Conservation (phyloP, 179 eudicot genomes). For the Silene coronaria region DNA sequence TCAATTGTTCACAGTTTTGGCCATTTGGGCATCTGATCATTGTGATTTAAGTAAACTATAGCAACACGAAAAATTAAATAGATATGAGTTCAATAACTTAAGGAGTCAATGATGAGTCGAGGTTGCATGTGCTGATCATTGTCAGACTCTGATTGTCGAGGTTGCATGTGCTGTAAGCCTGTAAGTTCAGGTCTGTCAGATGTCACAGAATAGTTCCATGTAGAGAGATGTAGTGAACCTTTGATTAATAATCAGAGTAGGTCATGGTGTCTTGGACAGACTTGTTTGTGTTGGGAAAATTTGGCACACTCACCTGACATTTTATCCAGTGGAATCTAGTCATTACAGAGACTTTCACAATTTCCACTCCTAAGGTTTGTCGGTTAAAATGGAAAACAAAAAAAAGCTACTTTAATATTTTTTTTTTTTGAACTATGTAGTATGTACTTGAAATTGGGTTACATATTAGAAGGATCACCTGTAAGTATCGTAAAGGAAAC, state of each 20-base stretch:
- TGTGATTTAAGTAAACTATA: background rate
- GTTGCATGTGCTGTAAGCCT: constrained; percentile 12
- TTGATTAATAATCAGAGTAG: constrained; percentile 13
- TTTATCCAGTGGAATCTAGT: constrained; percentile 2
- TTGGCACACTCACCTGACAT: constrained; percentile 1
- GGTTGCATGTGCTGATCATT: constrained; percentile 9
- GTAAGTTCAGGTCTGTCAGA: constrained; percentile 23
- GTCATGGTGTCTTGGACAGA: constrained; percentile 8
- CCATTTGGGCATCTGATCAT: background rate
- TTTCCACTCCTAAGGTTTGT: background rate
- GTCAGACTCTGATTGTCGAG: constrained; percentile 17
- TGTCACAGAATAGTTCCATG: constrained; percentile 17
- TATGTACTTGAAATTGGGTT: background rate
- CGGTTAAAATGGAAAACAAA: background rate
- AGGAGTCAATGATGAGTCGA: background rate
- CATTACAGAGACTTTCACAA: background rate
- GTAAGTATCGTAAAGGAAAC: background rate
- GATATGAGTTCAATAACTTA: background rate
- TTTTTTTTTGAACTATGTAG: too few species aligned
- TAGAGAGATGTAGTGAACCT: constrained; percentile 3
- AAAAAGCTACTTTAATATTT: background rate
- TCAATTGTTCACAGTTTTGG: background rate
- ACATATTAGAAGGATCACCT: background rate
- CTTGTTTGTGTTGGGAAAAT: constrained; percentile 11
- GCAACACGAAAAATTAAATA: background rate